Percentiles rank a stretch among this genome's conserved stretches.
These are phyloP conservation scores for Schwanniomyces sp. DNA, from an alignment of 805 yeast species.

Conservation along the genomic window DNA sequence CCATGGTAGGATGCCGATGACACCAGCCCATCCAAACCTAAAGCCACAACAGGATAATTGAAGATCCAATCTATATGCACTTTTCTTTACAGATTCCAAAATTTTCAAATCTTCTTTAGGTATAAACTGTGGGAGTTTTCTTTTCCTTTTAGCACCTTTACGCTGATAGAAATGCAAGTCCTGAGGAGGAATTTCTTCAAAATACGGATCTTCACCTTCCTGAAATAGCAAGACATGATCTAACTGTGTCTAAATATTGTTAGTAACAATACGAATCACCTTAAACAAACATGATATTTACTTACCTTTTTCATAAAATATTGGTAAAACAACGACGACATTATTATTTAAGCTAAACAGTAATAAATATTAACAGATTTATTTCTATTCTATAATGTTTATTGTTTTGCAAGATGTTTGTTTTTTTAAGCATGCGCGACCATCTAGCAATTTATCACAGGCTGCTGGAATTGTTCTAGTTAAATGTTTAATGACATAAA, in stretches of 20 bases:
- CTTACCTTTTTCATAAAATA: conserved; percentile 39
- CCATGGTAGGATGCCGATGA: conserved; percentile 44
- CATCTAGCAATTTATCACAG: too few species aligned
- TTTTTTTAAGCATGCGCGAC: too few species aligned
- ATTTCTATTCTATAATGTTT: background rate
- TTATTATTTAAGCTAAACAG: conserved; percentile 3
- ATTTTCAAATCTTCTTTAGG: conserved; percentile 32
- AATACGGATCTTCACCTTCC: conserved; percentile 35
- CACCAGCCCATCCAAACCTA: conserved; percentile 43
- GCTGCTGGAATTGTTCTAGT: too few species aligned
- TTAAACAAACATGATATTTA: background rate
- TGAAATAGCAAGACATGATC: conserved; percentile 30
- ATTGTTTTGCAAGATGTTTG: background rate
- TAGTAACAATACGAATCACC: background rate
- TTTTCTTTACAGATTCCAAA: conserved; percentile 33
- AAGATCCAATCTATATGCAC: conserved; percentile 40
- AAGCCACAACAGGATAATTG: conserved; percentile 40
- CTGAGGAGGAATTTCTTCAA: conserved; percentile 38
- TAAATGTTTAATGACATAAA: too few species aligned
- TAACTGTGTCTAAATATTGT: conserved; percentile 22
- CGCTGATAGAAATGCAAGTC: conserved; percentile 43
- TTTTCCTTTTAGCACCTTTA: conserved; percentile 41
- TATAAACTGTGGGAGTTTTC: conserved; percentile 34
- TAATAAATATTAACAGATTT: background rate
- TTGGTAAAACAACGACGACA: conserved; percentile 33